Conservation (phyloP, 495 filamentous ascomycete species). For the Annulohypoxylon nitens region DNA sequence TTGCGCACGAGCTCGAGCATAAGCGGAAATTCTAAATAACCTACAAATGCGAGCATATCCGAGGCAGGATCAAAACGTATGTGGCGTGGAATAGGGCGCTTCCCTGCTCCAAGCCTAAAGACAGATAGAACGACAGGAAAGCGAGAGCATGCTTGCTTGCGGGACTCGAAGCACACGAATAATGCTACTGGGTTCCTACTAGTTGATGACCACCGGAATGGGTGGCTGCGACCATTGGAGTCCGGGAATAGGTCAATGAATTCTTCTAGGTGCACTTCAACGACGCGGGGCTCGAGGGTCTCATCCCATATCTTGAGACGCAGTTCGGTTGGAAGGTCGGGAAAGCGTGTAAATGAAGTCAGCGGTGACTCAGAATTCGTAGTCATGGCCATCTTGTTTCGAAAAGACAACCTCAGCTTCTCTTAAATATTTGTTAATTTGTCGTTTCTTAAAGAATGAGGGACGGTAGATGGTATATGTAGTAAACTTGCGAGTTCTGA, state of each 20-base stretch:
- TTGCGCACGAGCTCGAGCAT: constrained; percentile 38
- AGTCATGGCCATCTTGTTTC: constrained; percentile 1
- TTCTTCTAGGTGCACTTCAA: constrained; percentile 52
- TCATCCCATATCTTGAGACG: constrained; percentile 54
- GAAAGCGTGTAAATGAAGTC: constrained; percentile 47
- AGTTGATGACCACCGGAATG: constrained; percentile 48
- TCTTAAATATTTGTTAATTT: not conserved
- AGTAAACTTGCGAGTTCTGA: too few relatives aligned
- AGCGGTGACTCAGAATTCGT: not conserved
- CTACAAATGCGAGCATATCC: constrained; percentile 52
- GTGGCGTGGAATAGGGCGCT: constrained; percentile 18
- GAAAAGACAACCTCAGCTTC: not conserved
- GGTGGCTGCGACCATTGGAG: not conserved
- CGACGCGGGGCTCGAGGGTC: constrained; percentile 49
- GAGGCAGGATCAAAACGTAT: constrained; percentile 50
- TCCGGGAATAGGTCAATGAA: not conserved
- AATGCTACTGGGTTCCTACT: constrained; percentile 53
- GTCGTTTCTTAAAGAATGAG: too few relatives aligned
- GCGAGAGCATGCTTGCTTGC: constrained; percentile 47
- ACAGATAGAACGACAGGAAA: constrained; percentile 52
- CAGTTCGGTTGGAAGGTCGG: constrained; percentile 54
- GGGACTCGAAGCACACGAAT: constrained; percentile 51
- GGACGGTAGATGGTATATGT: too few relatives aligned
- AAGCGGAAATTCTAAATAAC: constrained; percentile 39
- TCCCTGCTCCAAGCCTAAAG: constrained; percentile 20